Conservation (phyloP, 106 monocot species). For the Dendrobium catenatum region DNA sequence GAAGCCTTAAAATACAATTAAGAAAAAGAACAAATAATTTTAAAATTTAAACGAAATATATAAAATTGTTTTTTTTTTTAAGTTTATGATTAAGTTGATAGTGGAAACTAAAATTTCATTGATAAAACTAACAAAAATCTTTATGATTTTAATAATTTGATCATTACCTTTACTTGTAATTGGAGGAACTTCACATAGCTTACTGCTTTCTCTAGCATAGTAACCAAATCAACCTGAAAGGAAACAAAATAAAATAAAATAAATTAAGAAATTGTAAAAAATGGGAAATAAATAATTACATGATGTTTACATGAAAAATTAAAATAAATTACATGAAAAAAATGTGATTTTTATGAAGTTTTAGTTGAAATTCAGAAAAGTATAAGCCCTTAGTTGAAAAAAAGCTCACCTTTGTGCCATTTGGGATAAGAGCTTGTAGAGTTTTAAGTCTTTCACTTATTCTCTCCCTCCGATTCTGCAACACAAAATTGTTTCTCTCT, state of each 20-base stretch:
- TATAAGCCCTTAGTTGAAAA: not conserved
- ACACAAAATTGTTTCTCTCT: not conserved
- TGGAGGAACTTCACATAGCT: slow-evolving; percentile 97
- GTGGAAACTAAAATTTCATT: no score
- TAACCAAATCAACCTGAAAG: slow-evolving; percentile 87
- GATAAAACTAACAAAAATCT: no score
- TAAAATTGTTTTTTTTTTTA: no score
- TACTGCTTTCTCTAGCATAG: slow-evolving; percentile 96
- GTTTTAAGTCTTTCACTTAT: slow-evolving; percentile 83
- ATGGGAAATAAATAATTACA: no score
- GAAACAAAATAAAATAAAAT: not conserved
- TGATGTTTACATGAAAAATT: no score
- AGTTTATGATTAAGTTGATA: no score
- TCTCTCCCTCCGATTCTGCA: slow-evolving; percentile 76
- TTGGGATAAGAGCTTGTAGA: slow-evolving; percentile 88
- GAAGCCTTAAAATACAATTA: no score
- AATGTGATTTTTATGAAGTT: not conserved
- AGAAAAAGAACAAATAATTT: no score
- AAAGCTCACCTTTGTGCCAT: slow-evolving; percentile 74
- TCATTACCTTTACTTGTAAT: slow-evolving; percentile 86
- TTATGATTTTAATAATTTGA: not conserved
- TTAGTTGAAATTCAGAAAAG: not conserved
- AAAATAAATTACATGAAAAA: no score
- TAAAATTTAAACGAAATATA: no score
- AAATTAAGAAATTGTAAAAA: not conserved